These are phyloP conservation scores for Sarocladium kiliense DNA, from an alignment of 2,329 filamentous ascomycete species.

Conservation along the genomic window DNA sequence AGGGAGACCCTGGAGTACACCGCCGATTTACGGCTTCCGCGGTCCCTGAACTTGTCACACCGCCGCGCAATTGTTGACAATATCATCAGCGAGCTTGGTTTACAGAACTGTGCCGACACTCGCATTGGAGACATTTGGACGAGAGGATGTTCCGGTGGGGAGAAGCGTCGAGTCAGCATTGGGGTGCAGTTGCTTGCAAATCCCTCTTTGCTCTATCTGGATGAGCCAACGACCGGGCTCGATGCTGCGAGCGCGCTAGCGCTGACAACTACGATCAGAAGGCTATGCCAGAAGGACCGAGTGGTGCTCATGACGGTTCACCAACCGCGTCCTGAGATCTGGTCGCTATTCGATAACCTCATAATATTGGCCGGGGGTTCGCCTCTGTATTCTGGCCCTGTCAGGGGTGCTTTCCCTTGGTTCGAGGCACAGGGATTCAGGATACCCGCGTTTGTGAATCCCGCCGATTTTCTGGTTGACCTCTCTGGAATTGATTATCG, in stretches of 20 bases:
- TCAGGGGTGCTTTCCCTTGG: conserved; percentile 54
- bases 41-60: conserved; percentile 53
- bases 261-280: conserved; percentile 63
- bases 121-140: conserved; percentile 65
- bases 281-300: conserved; percentile 59
- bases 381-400: conserved; percentile 61
- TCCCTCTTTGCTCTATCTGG: conserved; percentile 69
- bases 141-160: conserved; percentile 71
- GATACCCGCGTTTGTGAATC: conserved; percentile 68
- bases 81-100: conserved; percentile 67
- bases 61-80: conserved; percentile 63
- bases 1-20: conserved; percentile 69
- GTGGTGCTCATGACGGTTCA: conserved; percentile 72
- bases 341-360: conserved; percentile 68
- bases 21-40: conserved; percentile 63
- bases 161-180: conserved; percentile 71
- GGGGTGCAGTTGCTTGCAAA: conserved; percentile 73
- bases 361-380: conserved; percentile 62
- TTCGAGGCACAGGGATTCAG: conserved; percentile 56
- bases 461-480: conserved; percentile 71
- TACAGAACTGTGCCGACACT: conserved; percentile 73
- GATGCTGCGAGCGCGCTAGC: conserved; percentile 74
- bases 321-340: conserved; percentile 74
- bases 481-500: conserved; percentile 68
- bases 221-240: conserved; percentile 73